Evolutionary conservation across 2,329 filamentous ascomycete species (phyloP).

Genomic region (Penicillium olsonii): DNA sequence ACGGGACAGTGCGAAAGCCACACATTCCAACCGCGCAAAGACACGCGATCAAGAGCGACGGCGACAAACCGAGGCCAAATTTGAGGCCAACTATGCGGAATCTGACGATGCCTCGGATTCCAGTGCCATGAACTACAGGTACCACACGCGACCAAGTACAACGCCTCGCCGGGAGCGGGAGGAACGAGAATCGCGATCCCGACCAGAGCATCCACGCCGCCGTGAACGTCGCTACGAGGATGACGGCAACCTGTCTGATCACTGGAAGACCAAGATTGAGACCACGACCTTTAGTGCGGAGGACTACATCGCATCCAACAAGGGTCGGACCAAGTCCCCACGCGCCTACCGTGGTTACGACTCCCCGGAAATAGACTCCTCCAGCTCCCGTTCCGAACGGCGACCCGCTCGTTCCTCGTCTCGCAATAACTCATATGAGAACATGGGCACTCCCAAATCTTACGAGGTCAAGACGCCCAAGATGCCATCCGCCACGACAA

Average conservation of each 20-base stretch:
- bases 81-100: neutral
- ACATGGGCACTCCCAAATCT: conserved; percentile 18
- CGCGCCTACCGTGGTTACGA: conserved; percentile 32
- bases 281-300: conserved; percentile 32
- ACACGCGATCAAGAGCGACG: conserved; percentile 46
- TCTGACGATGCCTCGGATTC: conserved; percentile 34
- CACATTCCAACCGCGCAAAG: conserved; percentile 39
- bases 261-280: conserved; percentile 36
- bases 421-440: conserved; percentile 34
- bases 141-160: conserved; percentile 23
- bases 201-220: conserved; percentile 26
- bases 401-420: conserved; percentile 33
- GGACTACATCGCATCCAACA: conserved; percentile 43
- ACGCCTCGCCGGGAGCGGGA: conserved; percentile 22
- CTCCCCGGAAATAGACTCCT: conserved; percentile 33
- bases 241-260: conserved; percentile 28
- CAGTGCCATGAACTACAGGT: conserved; percentile 25
- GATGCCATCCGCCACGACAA: conserved; percentile 39
- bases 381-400: conserved; percentile 30
- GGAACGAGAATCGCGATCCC: conserved; percentile 20
- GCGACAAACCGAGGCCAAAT: conserved; percentile 44
- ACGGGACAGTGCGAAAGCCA: conserved; percentile 34
- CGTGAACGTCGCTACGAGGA: conserved; percentile 26
- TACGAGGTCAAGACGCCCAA: conserved; percentile 34
- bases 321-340: conserved; percentile 36